A percentile compares a stretch with the other conserved stretches of the same genome.
These are phyloP conservation scores for Aspergillus texensis DNA, from an alignment of 2,329 filamentous ascomycete genomes.

Conservation along the genomic window DNA sequence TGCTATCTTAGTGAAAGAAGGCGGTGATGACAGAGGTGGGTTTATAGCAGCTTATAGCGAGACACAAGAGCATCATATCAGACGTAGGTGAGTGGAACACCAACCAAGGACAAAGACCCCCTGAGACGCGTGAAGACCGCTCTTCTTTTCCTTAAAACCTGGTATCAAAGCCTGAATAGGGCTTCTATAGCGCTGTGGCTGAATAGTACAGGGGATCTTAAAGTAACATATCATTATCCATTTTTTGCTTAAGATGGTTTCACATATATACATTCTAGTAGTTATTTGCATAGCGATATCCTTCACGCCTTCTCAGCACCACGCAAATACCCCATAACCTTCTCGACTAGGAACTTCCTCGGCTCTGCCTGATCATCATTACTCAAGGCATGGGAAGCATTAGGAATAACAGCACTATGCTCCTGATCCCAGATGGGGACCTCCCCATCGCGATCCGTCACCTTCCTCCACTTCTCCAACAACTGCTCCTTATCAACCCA, in stretches of 20 bases:
- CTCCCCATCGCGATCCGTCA: slow-evolving; percentile 35
- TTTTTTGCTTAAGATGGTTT: neutral
- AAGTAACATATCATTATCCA: neutral
- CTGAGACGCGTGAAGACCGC: no score
- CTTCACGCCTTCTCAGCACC: neutral
- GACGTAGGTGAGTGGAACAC: no score
- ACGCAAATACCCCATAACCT: slow-evolving; percentile 30
- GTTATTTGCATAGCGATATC: neutral
- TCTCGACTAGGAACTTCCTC: slow-evolving; percentile 28
- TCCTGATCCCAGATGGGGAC: slow-evolving; percentile 50
- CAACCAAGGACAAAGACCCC: no score
- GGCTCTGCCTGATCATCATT: slow-evolving; percentile 39
- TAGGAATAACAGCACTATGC: slow-evolving; percentile 50
- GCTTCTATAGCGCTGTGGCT: no score
- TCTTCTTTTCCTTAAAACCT: no score
- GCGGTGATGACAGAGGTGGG: no score
- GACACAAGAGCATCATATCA: no score
- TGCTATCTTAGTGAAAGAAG: no score
- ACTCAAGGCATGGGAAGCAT: slow-evolving; percentile 39
- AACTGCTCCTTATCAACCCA: slow-evolving; percentile 51
- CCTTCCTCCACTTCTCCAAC: slow-evolving; percentile 45
- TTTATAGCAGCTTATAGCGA: no score
- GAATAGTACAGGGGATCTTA: no score
- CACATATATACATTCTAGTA: neutral
- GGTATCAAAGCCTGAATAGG: no score